A percentile compares a stretch with the other conserved stretches of the same genome.
These are phyloP conservation scores for Hyphochytrium catenoides DNA, from an alignment of 352 stramenopile species.

Conservation along the genomic window DNA sequence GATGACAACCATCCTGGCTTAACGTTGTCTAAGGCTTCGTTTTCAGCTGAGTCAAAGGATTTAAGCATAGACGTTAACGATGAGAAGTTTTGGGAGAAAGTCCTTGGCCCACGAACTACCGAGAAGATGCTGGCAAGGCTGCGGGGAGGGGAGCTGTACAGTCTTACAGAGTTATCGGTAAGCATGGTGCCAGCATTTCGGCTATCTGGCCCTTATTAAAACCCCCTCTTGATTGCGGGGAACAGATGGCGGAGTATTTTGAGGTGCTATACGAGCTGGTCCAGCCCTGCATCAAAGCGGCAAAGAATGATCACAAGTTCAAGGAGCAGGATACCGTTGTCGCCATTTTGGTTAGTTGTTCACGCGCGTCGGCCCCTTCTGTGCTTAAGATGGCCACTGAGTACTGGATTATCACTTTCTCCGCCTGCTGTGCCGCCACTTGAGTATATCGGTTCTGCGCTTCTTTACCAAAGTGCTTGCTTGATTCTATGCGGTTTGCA, in stretches of 20 bases:
- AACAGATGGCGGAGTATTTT: conserved; percentile 57
- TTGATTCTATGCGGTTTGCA: too few species aligned
- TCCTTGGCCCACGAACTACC: conserved; percentile 51
- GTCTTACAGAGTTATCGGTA: conserved; percentile 4
- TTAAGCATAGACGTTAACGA: conserved; percentile 67
- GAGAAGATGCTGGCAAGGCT: conserved; percentile 64
- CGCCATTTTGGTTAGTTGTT: conserved; percentile 57
- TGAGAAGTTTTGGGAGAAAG: conserved; percentile 72
- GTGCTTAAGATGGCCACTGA: too few species aligned
- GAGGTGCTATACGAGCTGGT: conserved; percentile 39
- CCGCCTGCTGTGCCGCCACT: too few species aligned
- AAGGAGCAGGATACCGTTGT: conserved; percentile 54
- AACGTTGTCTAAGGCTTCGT: conserved; percentile 63
- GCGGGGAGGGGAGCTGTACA: conserved; percentile 43
- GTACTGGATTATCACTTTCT: too few species aligned
- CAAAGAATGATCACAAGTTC: conserved; percentile 47
- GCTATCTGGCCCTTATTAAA: conserved; percentile 6
- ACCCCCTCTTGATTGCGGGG: conserved; percentile 28
- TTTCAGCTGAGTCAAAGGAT: conserved; percentile 58
- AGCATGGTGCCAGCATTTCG: too few species aligned
- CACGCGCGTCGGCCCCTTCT: too few species aligned
- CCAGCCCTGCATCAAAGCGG: conserved; percentile 48
- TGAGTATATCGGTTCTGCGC: too few species aligned
- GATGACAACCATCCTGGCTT: conserved; percentile 19
- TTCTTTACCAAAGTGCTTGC: too few species aligned